Base-by-base conservation (phyloP, 371 early-diverging fungal species). In the Actinomortierella ambigua region DNA sequence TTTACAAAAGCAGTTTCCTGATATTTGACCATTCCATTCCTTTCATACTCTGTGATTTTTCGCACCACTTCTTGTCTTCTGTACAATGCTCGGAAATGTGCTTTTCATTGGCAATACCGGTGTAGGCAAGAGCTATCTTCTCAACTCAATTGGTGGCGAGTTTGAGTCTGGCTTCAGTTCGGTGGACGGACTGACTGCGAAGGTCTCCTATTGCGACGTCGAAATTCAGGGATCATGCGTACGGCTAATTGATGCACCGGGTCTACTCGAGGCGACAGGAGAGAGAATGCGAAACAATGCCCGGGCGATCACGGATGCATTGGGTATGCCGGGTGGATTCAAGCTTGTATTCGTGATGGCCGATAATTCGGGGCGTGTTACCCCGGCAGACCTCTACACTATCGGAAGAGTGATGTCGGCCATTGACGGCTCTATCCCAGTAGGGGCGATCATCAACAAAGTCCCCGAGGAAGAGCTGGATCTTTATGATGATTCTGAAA, bases 381-480 rank as follows among this genome's bases (percentile, higher is more conserved):
- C 4, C 3, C 24, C 3, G 7, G 14, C 20, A 13, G 50, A 50
- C 24, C 17, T 50, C 3, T 50, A 24, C 26, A 22, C 24, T 22
- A 50, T 50, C 50, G 50, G 50, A 26, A 50, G 26, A 27, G 24
- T 50, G 23, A 14, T 50, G 50, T 23, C 20, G 50, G 50, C 50
- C 50, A 50, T 24, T 50, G 50, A 50, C 4, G 20, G 13, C 17
- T 50, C 24, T 13, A 17, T 50, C 50, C 24, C 20, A 7, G 50
- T 50, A 24, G 50, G 50, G 14, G 11, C 26, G 7, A 50, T 50
- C 17, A 50, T 50, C 50, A 50, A 50, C 50, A 50, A 50, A 23
- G 50, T 50, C 7, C 24, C 26, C 14, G 51, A 58, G 26, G 51
- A 58, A 8, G 50, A 58, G 14, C 24, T 40, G 20, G 50, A 50